Base-by-base conservation (phyloP, 176 grass and related monocot genomes). In the Oryza glaberrima region DNA sequence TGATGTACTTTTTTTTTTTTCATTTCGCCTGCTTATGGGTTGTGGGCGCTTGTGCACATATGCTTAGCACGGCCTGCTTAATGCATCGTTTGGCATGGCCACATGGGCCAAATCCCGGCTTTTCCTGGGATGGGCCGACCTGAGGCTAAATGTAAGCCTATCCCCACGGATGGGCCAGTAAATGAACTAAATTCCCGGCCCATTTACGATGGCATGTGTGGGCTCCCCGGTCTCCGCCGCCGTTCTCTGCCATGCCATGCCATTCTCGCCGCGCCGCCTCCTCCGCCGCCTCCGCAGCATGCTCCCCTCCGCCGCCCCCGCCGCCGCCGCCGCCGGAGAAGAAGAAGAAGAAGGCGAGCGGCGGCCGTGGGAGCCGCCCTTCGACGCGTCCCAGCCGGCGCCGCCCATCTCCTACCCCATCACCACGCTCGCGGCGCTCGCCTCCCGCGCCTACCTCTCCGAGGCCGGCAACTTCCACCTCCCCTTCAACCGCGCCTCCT, bases 361-460 rank as follows among this genome's bases (percentile, higher is more conserved):
- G 30, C 90, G 89, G 51, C 78, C 83, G 5, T 94, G 93, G 96
- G 91, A 94, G 26, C 76, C 85, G 28, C 91, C 85, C 44, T 95
- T 98, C 88, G 91, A 94, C 12, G 89, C 96, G 12, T 94, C 89
- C 48, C 41, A 26, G 74, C 96, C 93, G 35, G 88, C 85, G 19
- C 66, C 47, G 77, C 93, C 96, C 40, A 92, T 95, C 10, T 98
- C 96, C 48, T 98, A 98, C 81, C 93, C 96, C 12, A 95, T 98
- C 86, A 87, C 81, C 65, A 86, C 86, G 40, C 96, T 98, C 48
- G 47, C 85, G 68, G 76, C 77, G 80, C 89, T 95, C 67, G 93
- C 71, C 41, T 95, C 93, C 46, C 72, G 89, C 56, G 47, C 81
- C 67, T 95, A 98, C 91, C 90, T 98, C 65, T 90, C 88, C 67